Conservation (phyloP, 1,284 basidiomycete genomes). For the Apiotrichum brassicae region DNA sequence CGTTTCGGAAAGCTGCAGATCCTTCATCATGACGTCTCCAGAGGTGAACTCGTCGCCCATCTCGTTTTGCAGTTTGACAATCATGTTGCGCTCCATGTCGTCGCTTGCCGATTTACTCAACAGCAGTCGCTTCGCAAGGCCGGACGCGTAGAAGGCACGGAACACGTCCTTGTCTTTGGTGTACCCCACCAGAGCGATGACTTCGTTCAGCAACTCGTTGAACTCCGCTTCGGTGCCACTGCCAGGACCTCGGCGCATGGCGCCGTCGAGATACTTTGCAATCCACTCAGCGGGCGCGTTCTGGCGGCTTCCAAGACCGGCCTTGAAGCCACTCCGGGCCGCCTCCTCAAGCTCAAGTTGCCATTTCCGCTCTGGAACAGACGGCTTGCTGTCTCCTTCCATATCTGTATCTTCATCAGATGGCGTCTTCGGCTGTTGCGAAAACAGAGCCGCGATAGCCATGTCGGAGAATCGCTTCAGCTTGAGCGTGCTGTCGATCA, state of each 20-base stretch:
- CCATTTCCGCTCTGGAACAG: background rate
- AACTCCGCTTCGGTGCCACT: slow-evolving; percentile 65
- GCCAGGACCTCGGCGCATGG: slow-evolving; percentile 79
- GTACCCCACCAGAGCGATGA: slow-evolving; percentile 75
- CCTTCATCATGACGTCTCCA: slow-evolving; percentile 49
- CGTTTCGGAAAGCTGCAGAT: slow-evolving; percentile 45
- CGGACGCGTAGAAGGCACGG: slow-evolving; percentile 86
- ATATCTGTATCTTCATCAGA: background rate
- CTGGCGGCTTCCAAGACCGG: slow-evolving; percentile 70
- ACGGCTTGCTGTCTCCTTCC: background rate
- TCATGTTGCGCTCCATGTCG: slow-evolving; percentile 82
- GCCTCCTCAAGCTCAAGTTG: slow-evolving; percentile 44
- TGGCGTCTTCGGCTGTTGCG: background rate
- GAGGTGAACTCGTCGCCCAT: slow-evolving; percentile 49
- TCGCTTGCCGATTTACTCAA: slow-evolving; percentile 80
- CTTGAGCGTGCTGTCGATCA: slow-evolving; percentile 68
- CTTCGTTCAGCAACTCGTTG: slow-evolving; percentile 64
- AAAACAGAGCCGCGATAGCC: slow-evolving; percentile 53
- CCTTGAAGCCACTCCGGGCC: slow-evolving; percentile 65
- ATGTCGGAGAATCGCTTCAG: slow-evolving; percentile 62
- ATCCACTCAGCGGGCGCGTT: slow-evolving; percentile 92
- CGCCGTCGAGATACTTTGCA: slow-evolving; percentile 79
- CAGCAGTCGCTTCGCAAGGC: slow-evolving; percentile 80
- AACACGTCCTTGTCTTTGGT: slow-evolving; percentile 86
- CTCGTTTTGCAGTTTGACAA: slow-evolving; percentile 74